These are phyloP conservation scores for Opeltia flavorubescens DNA, from an alignment of 495 filamentous ascomycete species.

Conservation along the genomic window DNA sequence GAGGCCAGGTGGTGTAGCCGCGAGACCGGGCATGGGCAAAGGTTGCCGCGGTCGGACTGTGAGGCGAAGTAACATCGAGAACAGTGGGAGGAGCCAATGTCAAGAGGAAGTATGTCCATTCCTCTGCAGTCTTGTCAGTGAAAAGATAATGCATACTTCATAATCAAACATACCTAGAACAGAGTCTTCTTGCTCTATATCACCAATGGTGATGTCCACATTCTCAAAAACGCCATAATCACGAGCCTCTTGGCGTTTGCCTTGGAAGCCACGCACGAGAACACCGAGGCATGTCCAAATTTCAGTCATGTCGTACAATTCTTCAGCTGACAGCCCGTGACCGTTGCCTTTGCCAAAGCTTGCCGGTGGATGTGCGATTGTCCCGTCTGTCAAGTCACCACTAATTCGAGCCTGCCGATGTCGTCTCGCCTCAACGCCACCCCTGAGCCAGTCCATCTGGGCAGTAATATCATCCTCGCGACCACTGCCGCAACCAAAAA, in stretches of 20 bases:
- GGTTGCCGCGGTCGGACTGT: constrained; percentile 28
- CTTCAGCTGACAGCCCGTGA: constrained; percentile 36
- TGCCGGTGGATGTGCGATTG: constrained; percentile 41
- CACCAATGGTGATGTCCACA: constrained; percentile 29
- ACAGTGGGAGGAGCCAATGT: constrained; percentile 45
- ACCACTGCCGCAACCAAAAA: constrained; percentile 45
- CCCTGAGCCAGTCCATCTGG: constrained; percentile 52
- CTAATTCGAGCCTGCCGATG: constrained; percentile 24
- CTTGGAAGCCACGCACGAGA: constrained; percentile 43
- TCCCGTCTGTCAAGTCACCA: constrained; percentile 32
- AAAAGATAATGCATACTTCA: background rate
- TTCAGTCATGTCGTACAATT: constrained; percentile 53
- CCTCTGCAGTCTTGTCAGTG: constrained; percentile 35
- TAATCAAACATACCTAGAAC: constrained; percentile 34
- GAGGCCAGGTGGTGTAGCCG: constrained; percentile 44
- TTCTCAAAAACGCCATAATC: constrained; percentile 40
- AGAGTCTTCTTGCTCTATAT: constrained; percentile 38
- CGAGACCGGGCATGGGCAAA: constrained; percentile 39
- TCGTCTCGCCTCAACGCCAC: constrained; percentile 35
- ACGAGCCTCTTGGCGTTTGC: constrained; percentile 39
- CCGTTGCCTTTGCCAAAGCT: constrained; percentile 46
- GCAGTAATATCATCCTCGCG: constrained; percentile 48
- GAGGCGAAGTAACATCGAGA: constrained; percentile 37
- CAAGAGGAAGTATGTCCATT: constrained; percentile 48
- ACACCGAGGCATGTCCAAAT: constrained; percentile 51